Base-by-base conservation (phyloP, 257 asterid species). In the Sherardia arvensis region DNA sequence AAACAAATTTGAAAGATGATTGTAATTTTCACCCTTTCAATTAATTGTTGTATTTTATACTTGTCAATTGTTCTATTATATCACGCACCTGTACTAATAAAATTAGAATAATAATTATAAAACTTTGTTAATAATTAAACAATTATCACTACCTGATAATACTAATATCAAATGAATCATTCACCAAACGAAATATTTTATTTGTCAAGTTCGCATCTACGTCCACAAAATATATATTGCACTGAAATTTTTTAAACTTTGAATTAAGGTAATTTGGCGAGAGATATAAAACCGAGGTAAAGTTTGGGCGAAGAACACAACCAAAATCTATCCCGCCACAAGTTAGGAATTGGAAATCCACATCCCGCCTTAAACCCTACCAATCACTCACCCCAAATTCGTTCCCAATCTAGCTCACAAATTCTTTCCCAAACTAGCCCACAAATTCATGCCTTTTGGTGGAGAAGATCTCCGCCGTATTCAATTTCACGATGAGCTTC, bases 401-500 rank as follows among this genome's bases (percentile, higher is more conserved):
- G 47, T 38, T 11, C 34, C 4, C 63, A n/a, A 6, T 32, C 20
- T 2, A 21, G 18, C 29, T 17, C 40, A 17, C 17, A 6, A 23
- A 54, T 54, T 43, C 4, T 14, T 43, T n/a, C 51, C 14, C 63
- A n/a, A 6, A n/a, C 20, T 2, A 21, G 18, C 29, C 7, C 40
- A 17, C 17, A 6, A 23, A 54, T 54, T 43, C 4, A 43, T 43
- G 51, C 51, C 14, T 43, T 15, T 17, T 43, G 51, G 33, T 23
- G 7, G 11, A 49, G 27, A 43, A 59, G 64, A 55, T 62, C 61
- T 59, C 48, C 33, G 45, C 33, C 53, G 0, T 5, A 36, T 33
- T 62, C 18, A 25, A 62, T 23, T 53, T 21, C 25, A 17, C 25
- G 27, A 92, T 92, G 99, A 92, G 99, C 71, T 89, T 30, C 81